phyloP scores from a whole-genome alignment of 2,329 filamentous ascomycete species.

The Magnaporthiopsis incrustans region DNA sequence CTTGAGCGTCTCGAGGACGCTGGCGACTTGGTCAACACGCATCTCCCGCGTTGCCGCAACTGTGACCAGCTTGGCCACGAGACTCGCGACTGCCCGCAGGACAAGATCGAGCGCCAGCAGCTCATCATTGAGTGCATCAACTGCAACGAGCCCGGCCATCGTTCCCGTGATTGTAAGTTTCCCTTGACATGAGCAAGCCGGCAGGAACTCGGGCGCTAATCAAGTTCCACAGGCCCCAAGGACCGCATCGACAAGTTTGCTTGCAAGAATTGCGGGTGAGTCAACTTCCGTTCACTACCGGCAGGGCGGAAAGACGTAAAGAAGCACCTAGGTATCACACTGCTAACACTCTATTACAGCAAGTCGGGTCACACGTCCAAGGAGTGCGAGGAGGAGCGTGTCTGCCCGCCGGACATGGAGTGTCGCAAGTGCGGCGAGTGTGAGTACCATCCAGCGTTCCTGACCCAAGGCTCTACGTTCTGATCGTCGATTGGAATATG shows the following conservation, averaged over 20 bases:
- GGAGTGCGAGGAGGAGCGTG: slow-evolving; percentile 50
- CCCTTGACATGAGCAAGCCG: not conserved
- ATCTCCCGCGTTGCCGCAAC: slow-evolving; percentile 53
- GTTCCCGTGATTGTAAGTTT: slow-evolving; percentile 58
- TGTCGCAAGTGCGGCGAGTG: slow-evolving; percentile 58
- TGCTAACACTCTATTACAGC: slow-evolving; percentile 18
- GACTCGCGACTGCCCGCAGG: slow-evolving; percentile 51
- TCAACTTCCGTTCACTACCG: not conserved
- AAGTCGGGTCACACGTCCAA: slow-evolving; percentile 41
- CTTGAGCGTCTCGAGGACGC: slow-evolving; percentile 55
- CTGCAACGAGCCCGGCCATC: slow-evolving; percentile 56
- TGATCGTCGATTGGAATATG: not conserved
- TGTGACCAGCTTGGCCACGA: slow-evolving; percentile 58
- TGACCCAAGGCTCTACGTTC: no score
- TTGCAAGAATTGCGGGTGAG: slow-evolving; percentile 59
- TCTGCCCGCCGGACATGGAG: slow-evolving; percentile 51
- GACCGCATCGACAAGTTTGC: slow-evolving; percentile 56
- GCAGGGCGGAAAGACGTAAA: not conserved
- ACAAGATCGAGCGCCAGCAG: slow-evolving; percentile 38
- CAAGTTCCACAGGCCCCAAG: slow-evolving; percentile 35
- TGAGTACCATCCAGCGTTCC: slow-evolving; percentile 25
- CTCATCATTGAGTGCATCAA: slow-evolving; percentile 52
- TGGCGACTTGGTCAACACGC: slow-evolving; percentile 53
- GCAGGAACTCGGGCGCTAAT: not conserved
- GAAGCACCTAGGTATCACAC: not conserved